A percentile compares a stretch with the other conserved stretches of the same genome.
phyloP scores from a whole-genome alignment of 1,284 basidiomycete species.

The Dichomitus squalens region DNA sequence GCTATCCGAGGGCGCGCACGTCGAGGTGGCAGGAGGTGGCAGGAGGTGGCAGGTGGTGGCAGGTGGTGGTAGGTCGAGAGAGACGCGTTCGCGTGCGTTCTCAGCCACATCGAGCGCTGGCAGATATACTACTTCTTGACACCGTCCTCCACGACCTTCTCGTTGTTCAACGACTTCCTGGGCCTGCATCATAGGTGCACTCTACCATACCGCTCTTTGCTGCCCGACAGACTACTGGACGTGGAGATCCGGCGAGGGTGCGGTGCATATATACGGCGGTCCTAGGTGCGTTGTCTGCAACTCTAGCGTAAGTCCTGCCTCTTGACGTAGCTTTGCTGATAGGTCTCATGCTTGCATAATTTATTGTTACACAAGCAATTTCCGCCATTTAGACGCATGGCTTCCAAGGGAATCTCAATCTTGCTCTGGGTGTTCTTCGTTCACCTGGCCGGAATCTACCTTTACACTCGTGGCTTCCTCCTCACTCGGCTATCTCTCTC shows the following conservation, averaged over 20 bases:
- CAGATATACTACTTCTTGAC: neutral
- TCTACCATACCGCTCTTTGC: too few relatives aligned
- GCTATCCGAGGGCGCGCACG: neutral
- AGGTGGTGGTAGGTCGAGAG: neutral
- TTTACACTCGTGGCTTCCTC: constrained; percentile 90
- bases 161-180: neutral
- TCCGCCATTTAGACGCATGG: constrained; percentile 26
- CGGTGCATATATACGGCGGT: neutral
- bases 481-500: constrained; percentile 81
- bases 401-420: constrained; percentile 34
- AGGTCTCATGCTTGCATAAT: neutral
- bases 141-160: neutral
- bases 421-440: constrained; percentile 62
- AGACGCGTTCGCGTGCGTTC: neutral
- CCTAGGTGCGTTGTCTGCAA: neutral
- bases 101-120: neutral
- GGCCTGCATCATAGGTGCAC: neutral
- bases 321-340: neutral
- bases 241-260: neutral
- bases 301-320: neutral
- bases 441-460: constrained; percentile 67
- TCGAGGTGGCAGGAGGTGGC: neutral
- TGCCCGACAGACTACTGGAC: neutral
- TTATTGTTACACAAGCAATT: neutral
- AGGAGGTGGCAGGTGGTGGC: neutral